Percentiles rank a stretch among this genome's conserved stretches.
Evolutionary conservation across 179 eudicot species (phyloP).

Genomic region (Silene vulgaris): DNA sequence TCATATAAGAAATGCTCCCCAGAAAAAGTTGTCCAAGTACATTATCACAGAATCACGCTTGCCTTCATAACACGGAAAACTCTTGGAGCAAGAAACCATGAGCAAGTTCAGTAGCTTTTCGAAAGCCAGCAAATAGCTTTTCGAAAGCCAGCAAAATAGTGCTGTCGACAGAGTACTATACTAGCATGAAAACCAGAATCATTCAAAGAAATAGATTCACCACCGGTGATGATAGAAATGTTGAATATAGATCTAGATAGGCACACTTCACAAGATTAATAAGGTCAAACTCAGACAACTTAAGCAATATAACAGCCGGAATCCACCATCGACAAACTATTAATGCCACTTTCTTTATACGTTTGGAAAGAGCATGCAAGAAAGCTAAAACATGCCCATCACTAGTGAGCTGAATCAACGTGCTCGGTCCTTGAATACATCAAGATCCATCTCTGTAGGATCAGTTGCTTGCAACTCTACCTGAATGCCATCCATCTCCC

Average conservation of each 20-base stretch:
- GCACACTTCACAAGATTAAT: constrained; percentile 13
- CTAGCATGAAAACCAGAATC: background rate
- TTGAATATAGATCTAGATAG: constrained; percentile 15
- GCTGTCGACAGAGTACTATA: background rate
- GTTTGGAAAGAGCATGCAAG: constrained; percentile 20
- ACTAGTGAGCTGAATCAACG: constrained; percentile 23
- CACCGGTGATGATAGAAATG: background rate
- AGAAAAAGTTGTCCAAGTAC: no score
- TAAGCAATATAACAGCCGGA: constrained; percentile 20
- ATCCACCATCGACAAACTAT: constrained; percentile 28
- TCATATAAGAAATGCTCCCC: background rate
- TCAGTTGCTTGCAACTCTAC: constrained; percentile 73
- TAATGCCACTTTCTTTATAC: constrained; percentile 27
- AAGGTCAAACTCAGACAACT: constrained; percentile 28
- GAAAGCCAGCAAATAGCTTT: background rate
- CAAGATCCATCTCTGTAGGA: constrained; percentile 61
- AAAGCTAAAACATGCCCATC: constrained; percentile 11
- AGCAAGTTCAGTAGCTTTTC: no score
- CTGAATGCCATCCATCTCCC: constrained; percentile 70
- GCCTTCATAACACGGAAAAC: background rate
- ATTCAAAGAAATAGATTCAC: background rate
- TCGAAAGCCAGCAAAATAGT: background rate
- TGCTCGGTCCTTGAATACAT: constrained; percentile 51
- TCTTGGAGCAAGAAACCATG: background rate
- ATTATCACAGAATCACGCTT: background rate